Percentiles rank a stretch among this genome's conserved stretches.
Evolutionary conservation across 257 asterid genomes (phyloP).

Genomic region (Galeopsis tetrahit): DNA sequence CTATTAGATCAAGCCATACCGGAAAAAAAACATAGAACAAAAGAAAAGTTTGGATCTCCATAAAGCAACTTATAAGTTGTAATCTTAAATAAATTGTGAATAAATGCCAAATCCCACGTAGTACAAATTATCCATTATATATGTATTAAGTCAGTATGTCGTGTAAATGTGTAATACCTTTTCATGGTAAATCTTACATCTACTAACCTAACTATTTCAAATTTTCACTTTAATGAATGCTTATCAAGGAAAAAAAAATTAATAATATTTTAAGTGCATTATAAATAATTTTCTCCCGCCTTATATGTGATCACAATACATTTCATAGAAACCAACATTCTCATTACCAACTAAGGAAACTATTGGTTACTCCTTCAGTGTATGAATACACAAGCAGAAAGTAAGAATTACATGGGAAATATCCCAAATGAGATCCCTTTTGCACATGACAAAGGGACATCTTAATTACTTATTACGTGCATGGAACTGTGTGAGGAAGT

Average conservation of each 20-base stretch:
- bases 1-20: constrained; percentile 13
- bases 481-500: not conserved
- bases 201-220: constrained; percentile 16
- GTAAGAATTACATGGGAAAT: constrained; percentile 3
- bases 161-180: not conserved
- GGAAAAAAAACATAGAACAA: not conserved
- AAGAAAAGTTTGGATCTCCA: constrained; percentile 3
- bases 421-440: constrained; percentile 19
- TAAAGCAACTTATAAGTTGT: not conserved
- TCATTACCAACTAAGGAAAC: constrained; percentile 26
- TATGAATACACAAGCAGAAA: not conserved
- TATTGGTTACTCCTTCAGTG: constrained; percentile 6
- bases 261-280: constrained; percentile 19
- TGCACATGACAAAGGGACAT: constrained; percentile 19
- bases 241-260: constrained; percentile 7
- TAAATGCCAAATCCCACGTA: constrained; percentile 10
- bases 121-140: not conserved
- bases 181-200: constrained; percentile 1
- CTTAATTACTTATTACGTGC: constrained; percentile 22
- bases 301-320: not conserved
- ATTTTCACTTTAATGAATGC: constrained; percentile 5
- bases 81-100: not conserved
- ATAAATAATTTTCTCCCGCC: constrained; percentile 25
- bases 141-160: constrained; percentile 7
- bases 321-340: not conserved